Evolutionary conservation across 192 early-diverging fungal species (phyloP).

Genomic region (Coemansia sp.): DNA sequence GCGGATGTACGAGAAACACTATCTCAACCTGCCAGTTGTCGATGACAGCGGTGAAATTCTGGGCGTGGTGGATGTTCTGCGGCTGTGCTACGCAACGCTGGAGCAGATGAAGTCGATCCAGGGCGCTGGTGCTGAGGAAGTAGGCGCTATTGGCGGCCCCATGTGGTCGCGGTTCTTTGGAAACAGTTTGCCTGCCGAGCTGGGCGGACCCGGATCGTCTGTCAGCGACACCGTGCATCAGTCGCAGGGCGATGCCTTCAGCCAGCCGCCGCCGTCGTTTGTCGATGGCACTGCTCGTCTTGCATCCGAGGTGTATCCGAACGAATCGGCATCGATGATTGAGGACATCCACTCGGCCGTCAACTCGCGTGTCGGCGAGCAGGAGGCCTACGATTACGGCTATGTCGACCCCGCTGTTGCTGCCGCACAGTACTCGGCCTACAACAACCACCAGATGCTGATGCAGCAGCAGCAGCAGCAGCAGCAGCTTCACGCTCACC

Average conservation of each 20-base stretch:
- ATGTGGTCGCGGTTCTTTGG: constrained; percentile 85
- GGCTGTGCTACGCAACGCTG: constrained; percentile 79
- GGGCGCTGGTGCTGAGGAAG: constrained; percentile 31
- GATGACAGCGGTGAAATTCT: constrained; percentile 68
- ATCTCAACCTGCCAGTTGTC: constrained; percentile 81
- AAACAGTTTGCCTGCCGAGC: constrained; percentile 60
- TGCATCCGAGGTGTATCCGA: constrained; percentile 53
- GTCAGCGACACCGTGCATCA: constrained; percentile 63
- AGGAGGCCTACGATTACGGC: constrained; percentile 39
- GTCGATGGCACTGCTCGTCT: constrained; percentile 45
- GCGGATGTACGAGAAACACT: constrained; percentile 87
- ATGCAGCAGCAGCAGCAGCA: constrained; percentile 40
- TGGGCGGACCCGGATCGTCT: constrained; percentile 66
- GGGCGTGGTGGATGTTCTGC: constrained; percentile 81
- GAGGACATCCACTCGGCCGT: constrained; percentile 58
- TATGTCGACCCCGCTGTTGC: constrained; percentile 25
- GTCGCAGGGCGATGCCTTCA: constrained; percentile 23
- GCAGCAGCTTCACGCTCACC: constrained; percentile 5
- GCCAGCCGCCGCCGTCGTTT: constrained; percentile 45
- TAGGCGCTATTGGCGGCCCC: constrained; percentile 45
- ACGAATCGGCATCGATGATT: constrained; percentile 58
- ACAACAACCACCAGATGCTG: constrained; percentile 40
- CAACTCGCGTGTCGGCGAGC: constrained; percentile 58
- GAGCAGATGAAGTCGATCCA: constrained; percentile 76
- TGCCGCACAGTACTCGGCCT: constrained; percentile 33